A percentile compares a stretch with the other conserved stretches of the same genome.
Evolutionary conservation across 2,329 filamentous ascomycete genomes (phyloP).

Genomic region (Arthrobotrys conoides): DNA sequence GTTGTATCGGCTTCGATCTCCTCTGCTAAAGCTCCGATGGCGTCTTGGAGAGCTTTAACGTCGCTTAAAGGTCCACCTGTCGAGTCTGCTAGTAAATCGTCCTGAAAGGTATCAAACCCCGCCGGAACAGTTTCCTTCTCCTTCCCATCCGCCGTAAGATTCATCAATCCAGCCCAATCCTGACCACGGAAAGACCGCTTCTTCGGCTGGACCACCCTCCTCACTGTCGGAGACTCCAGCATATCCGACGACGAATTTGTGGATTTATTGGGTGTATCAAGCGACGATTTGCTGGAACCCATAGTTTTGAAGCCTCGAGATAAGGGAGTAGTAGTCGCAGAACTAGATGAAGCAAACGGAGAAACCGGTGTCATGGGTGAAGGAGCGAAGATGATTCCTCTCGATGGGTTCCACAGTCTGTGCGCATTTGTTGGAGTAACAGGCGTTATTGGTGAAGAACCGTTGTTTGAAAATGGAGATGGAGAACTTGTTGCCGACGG

Average conservation of each 20-base stretch:
- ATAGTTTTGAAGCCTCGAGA: constrained; percentile 24
- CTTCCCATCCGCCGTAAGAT: constrained; percentile 41
- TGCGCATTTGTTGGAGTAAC: constrained; percentile 29
- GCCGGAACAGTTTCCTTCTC: constrained; percentile 27
- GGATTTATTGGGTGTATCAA: not conserved
- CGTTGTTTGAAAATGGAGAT: not conserved
- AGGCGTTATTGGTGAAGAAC: constrained; percentile 20
- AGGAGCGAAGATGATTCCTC: constrained; percentile 44
- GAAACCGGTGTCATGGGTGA: constrained; percentile 34
- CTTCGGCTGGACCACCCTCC: not conserved
- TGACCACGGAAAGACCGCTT: not conserved
- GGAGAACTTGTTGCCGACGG: not conserved
- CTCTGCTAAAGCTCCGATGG: constrained; percentile 21
- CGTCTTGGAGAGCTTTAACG: constrained; percentile 12
- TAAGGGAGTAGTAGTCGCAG: not conserved
- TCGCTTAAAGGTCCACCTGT: constrained; percentile 2
- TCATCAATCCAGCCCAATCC: constrained; percentile 36
- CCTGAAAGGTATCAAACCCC: constrained; percentile 26
- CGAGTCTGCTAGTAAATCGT: constrained; percentile 16
- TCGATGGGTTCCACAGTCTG: constrained; percentile 40
- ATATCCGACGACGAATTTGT: not conserved
- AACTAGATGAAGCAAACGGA: not conserved
- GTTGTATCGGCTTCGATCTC: constrained; percentile 22
- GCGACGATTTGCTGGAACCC: not conserved
- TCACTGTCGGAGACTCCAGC: constrained; percentile 3